These are phyloP conservation scores for Tephrocybe rancida DNA, from an alignment of 768 basidiomycete genomes.

Conservation along the genomic window DNA sequence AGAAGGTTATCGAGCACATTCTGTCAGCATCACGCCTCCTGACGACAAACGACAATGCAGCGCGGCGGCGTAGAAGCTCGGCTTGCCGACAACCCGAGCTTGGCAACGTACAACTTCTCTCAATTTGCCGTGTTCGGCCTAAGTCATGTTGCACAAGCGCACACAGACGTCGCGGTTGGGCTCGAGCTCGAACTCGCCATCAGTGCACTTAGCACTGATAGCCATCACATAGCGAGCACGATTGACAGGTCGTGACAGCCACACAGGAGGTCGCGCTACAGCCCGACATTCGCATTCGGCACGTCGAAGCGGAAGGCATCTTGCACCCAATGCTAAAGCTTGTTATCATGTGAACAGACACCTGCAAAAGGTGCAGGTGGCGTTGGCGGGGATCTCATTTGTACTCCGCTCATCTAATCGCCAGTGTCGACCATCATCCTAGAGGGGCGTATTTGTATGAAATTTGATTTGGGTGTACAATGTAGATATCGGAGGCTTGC, in stretches of 20 bases:
- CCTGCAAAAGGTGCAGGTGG: not conserved
- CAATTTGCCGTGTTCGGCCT: not conserved
- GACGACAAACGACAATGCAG: slow-evolving; percentile 7
- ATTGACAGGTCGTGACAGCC: slow-evolving; percentile 13
- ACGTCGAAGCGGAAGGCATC: slow-evolving; percentile 8
- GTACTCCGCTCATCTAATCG: not conserved
- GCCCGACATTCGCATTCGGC: slow-evolving; percentile 5
- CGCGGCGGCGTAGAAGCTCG: slow-evolving; percentile 10
- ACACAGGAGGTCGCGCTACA: slow-evolving; percentile 8
- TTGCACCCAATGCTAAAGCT: slow-evolving; percentile 1
- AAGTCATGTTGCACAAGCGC: not conserved
- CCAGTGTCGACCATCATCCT: too few species aligned
- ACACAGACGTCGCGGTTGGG: not conserved
- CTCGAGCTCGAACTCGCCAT: not conserved
- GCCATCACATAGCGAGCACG: slow-evolving; percentile 5
- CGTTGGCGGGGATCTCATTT: slow-evolving; percentile 1
- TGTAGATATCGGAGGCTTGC: too few species aligned
- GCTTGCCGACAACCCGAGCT: not conserved
- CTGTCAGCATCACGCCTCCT: slow-evolving; percentile 13
- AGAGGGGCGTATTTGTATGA: not conserved
- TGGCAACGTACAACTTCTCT: not conserved
- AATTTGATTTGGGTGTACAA: not conserved
- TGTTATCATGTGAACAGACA: slow-evolving; percentile 8
- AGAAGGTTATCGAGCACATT: slow-evolving; percentile 15
- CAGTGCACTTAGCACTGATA: not conserved